Evolutionary conservation across 192 early-diverging fungal species (phyloP), one percentile per base, ranked within the genome.

Genomic region (Borealophlyctis nickersoniae): DNA sequence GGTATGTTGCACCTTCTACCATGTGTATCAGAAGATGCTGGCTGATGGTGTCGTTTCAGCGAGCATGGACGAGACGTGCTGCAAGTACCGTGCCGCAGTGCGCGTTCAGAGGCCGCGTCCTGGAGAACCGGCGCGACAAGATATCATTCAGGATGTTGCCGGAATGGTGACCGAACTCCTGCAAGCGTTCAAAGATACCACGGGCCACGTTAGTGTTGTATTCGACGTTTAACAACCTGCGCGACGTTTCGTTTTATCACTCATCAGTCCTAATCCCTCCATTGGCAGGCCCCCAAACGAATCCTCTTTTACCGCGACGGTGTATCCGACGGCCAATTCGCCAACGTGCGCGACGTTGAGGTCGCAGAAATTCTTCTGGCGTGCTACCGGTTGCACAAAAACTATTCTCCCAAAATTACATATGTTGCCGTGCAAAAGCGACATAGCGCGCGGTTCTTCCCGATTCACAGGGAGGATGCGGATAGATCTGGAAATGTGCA

Each of bases 401-500:
- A 11, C 14, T 58, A 59, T 36, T 26, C 59, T 16, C 67, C 68
- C 60, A 60, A 63, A 34, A 56, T 85, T 22, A 82, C 80, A 11
- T 85, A 77, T 52, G 60, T 85, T 36, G 77, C 82, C 49, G 67
- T 82, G 11, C 77, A 83, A 55, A 85, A 85, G 66, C 50, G 80
- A 3, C 83, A 85, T 64, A 56, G 69, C 32, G 67, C 89, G 77
- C 74, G 78, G 36, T 69, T 97, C 80, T 93, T 92, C 77, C 87
- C 91, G 0, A 73, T 80, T 24, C 73, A 72, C 4, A 16, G 49
- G 22, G 49, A 62, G 32, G 85, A 92, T 14, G 81, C 72, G 26
- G 92, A 93, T 63, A 69, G 79, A 52, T 82, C 79, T 35, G 92
- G 91, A 19, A 98, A 98, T 77, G 85, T 87, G 49, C 62, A 73